Evolutionary conservation across 1,284 basidiomycete species (phyloP), one percentile per base, ranked within the genome.

Genomic region (Boletellus dicymbophilus): DNA sequence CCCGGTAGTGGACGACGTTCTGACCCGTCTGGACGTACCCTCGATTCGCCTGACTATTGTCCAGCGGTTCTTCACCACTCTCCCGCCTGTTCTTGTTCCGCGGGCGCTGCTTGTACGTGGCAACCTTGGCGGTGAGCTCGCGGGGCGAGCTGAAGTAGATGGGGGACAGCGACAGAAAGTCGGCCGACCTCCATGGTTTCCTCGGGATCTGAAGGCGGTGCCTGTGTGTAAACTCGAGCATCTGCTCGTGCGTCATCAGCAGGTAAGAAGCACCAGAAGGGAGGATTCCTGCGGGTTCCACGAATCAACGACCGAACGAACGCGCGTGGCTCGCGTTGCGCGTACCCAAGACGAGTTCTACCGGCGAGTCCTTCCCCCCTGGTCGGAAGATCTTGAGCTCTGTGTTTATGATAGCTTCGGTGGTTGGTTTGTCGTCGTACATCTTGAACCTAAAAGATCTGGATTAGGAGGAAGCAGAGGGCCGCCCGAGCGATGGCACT

Each of bases 31-130:
- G 44, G 47, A 68, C 44, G 16, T 67, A 69, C 2, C 68, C 65
- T 10, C 66, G 40, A n/a, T 67, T 67, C 1, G 65, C 65, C 27
- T 52, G 49, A 27, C 65, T 70, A n/a, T 66, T 69, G 16, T 66
- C 65, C 27, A 18, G 15, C 4, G 27, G 27, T 7, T 37, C 16
- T 15, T 55, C 63, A 0, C 12, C 9, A 2, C 9, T 6, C 1
- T 56, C 61, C 9, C 62, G 54, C 10, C 55, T 37, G 38, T 63
- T 61, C 43, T 63, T 61, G 44, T 70, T 70, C 6, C 65, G 57
- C 0, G 62, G 53, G 5, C 61, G 55, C 28, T 67, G 62, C 21
- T 58, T 70, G 48, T 70, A 67, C 15, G 52, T 61, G 15, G 48
- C 52, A 11, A 63, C 25, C 46, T 67, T 67, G 20, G 31, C 52